Evolutionary conservation across 129 eudicot species (phyloP).

Genomic region (Artemisia argyi): DNA sequence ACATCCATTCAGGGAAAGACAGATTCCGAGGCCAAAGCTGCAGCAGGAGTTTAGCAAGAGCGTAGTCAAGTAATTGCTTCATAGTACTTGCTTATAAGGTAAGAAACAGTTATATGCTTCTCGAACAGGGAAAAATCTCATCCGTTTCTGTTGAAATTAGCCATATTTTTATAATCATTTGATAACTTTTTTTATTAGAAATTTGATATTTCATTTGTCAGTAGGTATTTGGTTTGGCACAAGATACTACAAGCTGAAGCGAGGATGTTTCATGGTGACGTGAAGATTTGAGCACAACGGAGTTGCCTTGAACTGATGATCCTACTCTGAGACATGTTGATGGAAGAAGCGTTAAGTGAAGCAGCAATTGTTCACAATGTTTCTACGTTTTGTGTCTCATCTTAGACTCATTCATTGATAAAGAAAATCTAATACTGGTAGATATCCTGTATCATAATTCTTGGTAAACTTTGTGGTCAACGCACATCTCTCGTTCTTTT

Average conservation of each 20-base stretch:
- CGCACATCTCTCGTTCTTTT: background rate
- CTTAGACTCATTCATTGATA: background rate
- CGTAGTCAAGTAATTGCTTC: slow-evolving; percentile 12
- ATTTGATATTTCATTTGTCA: background rate
- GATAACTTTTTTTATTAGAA: background rate
- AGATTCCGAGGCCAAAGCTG: slow-evolving; percentile 68
- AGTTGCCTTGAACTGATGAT: background rate
- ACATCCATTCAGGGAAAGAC: slow-evolving; percentile 59
- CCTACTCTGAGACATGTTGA: slow-evolving; percentile 6
- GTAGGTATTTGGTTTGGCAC: slow-evolving; percentile 15
- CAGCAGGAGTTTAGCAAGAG: slow-evolving; percentile 62
- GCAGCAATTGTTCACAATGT: background rate
- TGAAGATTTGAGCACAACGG: slow-evolving; percentile 10
- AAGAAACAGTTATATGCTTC: slow-evolving; percentile 9
- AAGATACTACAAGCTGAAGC: slow-evolving; percentile 10
- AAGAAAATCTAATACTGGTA: slow-evolving; percentile 6
- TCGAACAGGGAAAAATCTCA: too few relatives aligned
- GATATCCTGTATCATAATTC: slow-evolving; percentile 10
- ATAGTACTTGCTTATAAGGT: slow-evolving; percentile 33
- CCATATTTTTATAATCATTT: too few relatives aligned
- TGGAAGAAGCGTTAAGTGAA: slow-evolving; percentile 5
- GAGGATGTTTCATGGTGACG: slow-evolving; percentile 3
- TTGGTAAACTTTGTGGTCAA: background rate
- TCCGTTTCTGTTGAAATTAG: too few relatives aligned
- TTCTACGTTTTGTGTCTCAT: background rate